Evolutionary conservation across 2,329 filamentous ascomycete species (phyloP).

Genomic region (Cladobotryum mycophilum): DNA sequence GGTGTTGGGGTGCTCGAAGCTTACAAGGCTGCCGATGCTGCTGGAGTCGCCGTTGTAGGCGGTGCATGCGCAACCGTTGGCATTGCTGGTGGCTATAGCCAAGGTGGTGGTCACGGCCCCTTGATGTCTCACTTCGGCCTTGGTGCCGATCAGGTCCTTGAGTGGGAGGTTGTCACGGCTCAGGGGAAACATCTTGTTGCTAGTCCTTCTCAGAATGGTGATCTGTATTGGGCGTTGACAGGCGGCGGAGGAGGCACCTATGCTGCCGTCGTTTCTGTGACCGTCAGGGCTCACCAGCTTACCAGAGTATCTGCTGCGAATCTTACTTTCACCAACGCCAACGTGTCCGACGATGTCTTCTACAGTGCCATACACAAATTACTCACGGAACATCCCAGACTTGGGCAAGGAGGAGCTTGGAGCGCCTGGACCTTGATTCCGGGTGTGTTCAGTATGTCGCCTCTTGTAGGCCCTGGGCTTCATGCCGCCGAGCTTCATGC

Average conservation of each 20-base stretch:
- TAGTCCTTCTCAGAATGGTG: conserved; percentile 39
- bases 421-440: background rate
- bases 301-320: background rate
- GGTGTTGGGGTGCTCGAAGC: conserved; percentile 46
- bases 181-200: conserved; percentile 44
- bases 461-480: conserved; percentile 1
- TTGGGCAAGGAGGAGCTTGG: background rate
- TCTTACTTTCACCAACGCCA: conserved; percentile 4
- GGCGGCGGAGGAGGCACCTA: conserved; percentile 41
- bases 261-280: conserved; percentile 8
- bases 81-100: conserved; percentile 53
- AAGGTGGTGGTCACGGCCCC: conserved; percentile 54
- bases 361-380: background rate
- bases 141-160: conserved; percentile 52
- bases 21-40: conserved; percentile 35
- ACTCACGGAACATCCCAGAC: background rate
- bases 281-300: conserved; percentile 4
- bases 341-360: conserved; percentile 3
- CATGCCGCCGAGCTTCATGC: conserved; percentile 1
- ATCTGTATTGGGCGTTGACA: conserved; percentile 58
- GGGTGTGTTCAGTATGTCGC: background rate
- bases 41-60: conserved; percentile 45
- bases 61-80: conserved; percentile 52
- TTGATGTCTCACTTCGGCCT: conserved; percentile 50
- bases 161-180: conserved; percentile 49